Base-by-base conservation (phyloP, 345 rosid species). In the Rubroshorea leprosula region DNA sequence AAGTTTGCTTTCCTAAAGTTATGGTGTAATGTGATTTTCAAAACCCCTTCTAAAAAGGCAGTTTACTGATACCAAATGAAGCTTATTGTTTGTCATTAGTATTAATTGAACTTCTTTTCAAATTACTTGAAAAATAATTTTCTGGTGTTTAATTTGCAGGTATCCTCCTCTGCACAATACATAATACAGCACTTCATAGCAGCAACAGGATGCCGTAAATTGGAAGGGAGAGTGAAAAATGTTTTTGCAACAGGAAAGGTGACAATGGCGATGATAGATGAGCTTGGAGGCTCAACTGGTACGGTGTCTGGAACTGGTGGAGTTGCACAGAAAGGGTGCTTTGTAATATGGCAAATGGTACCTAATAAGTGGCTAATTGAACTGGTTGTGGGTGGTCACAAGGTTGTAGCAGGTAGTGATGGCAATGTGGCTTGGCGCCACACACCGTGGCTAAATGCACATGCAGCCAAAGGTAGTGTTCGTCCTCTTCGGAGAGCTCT, bases 301-400 rank as follows among this genome's bases (percentile, higher is more conserved):
- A 39, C 74, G 0, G 70, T 68, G 14, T 61, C 72, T 1, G 77
- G 59, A n/a, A 64, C 67, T 23, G 29, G 72, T 38, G 63, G 80
- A 38, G 62, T 68, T 9, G 67, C 84, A 1, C 80, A 83, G 31
- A 93, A 83, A 31, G 99, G 99, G 16, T 89, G 99, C 63, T 93
- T 93, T 20, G 99, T 93, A 8, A 89, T 89, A 88, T 93, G 99
- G 99, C 97, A 89, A 80, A 89, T 93, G 99, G 47, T 77, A 53
- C 99, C 99, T 5, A 73, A 89, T 58, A 89, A 79, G 66, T 93
- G 97, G 99, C 82, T 89, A 16, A 76, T 93, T 31, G 97, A 93
- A 72, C 81, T 93, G 0, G 97, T 85, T 14, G 74, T 83, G 20
- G 85, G 75, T 1, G 94, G 89, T 6, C 86, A 83, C 43, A 89